Conservation (phyloP, 2,329 filamentous ascomycete genomes). For the Fusarium nematophilum region DNA sequence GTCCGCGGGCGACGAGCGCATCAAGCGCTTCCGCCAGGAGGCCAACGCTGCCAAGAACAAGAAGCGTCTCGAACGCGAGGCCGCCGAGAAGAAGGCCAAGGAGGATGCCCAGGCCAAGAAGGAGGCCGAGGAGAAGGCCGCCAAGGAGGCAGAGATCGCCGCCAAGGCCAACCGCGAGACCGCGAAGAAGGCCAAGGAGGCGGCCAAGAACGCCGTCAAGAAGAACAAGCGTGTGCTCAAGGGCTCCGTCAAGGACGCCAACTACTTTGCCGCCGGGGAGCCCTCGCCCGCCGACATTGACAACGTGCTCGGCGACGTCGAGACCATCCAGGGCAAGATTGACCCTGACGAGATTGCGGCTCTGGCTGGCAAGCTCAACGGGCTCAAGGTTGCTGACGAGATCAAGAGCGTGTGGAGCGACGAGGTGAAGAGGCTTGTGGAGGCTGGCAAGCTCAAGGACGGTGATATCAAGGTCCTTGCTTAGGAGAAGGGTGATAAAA, state of each 20-base stretch:
- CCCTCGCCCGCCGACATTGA: slow-evolving; percentile 83
- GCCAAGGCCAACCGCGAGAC: slow-evolving; percentile 87
- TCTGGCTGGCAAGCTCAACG: slow-evolving; percentile 82
- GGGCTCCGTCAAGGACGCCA: slow-evolving; percentile 93
- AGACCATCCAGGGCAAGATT: slow-evolving; percentile 87
- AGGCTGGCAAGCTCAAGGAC: slow-evolving; percentile 86
- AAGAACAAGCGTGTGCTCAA: slow-evolving; percentile 99
- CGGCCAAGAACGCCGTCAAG: slow-evolving; percentile 98
- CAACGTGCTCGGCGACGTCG: slow-evolving; percentile 84
- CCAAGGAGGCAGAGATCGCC: slow-evolving; percentile 85
- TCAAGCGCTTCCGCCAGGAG: slow-evolving; percentile 95
- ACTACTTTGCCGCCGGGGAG: slow-evolving; percentile 89
- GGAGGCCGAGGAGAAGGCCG: slow-evolving; percentile 82
- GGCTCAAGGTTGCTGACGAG: slow-evolving; percentile 81
- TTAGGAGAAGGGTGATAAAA: slow-evolving; percentile 37
- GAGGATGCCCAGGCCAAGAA: slow-evolving; percentile 89
- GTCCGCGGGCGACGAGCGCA: slow-evolving; percentile 88
- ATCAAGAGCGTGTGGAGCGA: slow-evolving; percentile 86
- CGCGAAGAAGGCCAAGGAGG: slow-evolving; percentile 96
- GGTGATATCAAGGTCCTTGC: slow-evolving; percentile 78
- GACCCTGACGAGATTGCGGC: slow-evolving; percentile 90
- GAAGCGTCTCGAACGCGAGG: slow-evolving; percentile 90
- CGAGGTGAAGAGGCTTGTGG: slow-evolving; percentile 82
- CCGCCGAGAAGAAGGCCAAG: slow-evolving; percentile 84
- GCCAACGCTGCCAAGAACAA: slow-evolving; percentile 96